Percentiles rank a stretch among this genome's conserved stretches.
Evolutionary conservation across 768 basidiomycete species (phyloP).

Genomic region (Boletus rex-veris): DNA sequence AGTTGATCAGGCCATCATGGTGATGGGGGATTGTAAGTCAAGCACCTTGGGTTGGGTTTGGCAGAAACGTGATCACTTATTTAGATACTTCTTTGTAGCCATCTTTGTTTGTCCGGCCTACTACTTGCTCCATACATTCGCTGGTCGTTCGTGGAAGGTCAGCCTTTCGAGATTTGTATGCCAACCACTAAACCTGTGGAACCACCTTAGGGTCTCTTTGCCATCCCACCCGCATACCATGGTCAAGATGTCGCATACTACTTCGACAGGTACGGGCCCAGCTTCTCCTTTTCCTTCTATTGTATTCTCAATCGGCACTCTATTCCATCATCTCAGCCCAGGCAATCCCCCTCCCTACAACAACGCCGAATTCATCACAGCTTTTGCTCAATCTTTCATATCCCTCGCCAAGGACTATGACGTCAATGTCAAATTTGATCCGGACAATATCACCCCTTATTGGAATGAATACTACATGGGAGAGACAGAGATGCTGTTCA

Average conservation of each 20-base stretch:
- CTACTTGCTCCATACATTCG: slow-evolving; percentile 30
- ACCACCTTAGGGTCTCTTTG: slow-evolving; percentile 27
- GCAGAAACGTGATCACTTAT: neutral
- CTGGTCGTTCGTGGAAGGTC: slow-evolving; percentile 34
- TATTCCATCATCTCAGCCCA: neutral
- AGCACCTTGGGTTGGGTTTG: neutral
- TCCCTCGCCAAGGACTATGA: slow-evolving; percentile 21
- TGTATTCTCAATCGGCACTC: neutral
- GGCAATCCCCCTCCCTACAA: slow-evolving; percentile 18
- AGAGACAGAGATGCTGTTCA: slow-evolving; percentile 17
- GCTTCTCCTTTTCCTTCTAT: neutral
- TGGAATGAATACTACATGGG: slow-evolving; percentile 7
- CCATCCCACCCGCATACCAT: slow-evolving; percentile 28
- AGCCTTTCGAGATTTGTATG: slow-evolving; percentile 18
- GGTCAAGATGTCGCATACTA: slow-evolving; percentile 39
- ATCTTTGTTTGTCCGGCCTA: slow-evolving; percentile 38
- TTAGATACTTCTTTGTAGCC: slow-evolving; percentile 15
- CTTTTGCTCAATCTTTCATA: slow-evolving; percentile 29
- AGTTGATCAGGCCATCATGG: slow-evolving; percentile 32
- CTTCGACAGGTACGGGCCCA: slow-evolving; percentile 28
- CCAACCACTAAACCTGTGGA: neutral
- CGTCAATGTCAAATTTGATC: slow-evolving; percentile 19
- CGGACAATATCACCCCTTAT: slow-evolving; percentile 12
- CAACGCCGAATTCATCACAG: slow-evolving; percentile 24
- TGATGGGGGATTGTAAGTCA: slow-evolving; percentile 40